These are phyloP conservation scores for Cryphonectria japonica DNA, from an alignment of 2,329 filamentous ascomycete species.

Conservation along the genomic window DNA sequence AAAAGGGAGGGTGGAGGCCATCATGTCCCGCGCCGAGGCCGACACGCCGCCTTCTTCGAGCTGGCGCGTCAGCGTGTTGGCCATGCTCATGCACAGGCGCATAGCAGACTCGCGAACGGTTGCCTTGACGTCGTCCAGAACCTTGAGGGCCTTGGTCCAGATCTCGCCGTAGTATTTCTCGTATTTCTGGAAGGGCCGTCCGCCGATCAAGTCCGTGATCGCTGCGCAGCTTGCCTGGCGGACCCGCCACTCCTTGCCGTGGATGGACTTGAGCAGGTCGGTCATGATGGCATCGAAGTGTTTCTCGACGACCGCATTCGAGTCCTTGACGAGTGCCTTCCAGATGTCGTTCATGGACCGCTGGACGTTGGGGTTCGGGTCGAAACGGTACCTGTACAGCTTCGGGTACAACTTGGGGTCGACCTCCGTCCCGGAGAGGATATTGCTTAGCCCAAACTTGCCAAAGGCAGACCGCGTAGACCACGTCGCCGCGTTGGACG, in stretches of 20 bases:
- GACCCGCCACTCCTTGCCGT: conserved; percentile 91
- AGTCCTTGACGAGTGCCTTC: conserved; percentile 92
- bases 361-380: conserved; percentile 91
- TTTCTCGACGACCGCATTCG: conserved; percentile 72
- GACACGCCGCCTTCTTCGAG: conserved; percentile 77
- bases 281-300: conserved; percentile 90
- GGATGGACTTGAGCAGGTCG: conserved; percentile 81
- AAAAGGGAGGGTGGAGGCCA: conserved; percentile 87
- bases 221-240: conserved; percentile 91
- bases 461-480: conserved; percentile 96
- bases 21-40: conserved; percentile 75
- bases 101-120: conserved; percentile 82
- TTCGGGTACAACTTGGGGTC: conserved; percentile 96
- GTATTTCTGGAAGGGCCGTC: conserved; percentile 75
- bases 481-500: conserved; percentile 95
- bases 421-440: conserved; percentile 83
- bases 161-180: conserved; percentile 83
- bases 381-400: conserved; percentile 90
- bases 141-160: conserved; percentile 84
- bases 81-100: conserved; percentile 80
- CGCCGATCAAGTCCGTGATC: conserved; percentile 84
- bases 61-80: conserved; percentile 82
- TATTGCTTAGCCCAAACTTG: conserved; percentile 87
- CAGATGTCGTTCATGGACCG: conserved; percentile 98
- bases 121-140: conserved; percentile 94